A percentile compares a stretch with the other conserved stretches of the same genome.
phyloP scores from a whole-genome alignment of 2,329 filamentous ascomycete genomes.

The Seiridium unicorne region DNA sequence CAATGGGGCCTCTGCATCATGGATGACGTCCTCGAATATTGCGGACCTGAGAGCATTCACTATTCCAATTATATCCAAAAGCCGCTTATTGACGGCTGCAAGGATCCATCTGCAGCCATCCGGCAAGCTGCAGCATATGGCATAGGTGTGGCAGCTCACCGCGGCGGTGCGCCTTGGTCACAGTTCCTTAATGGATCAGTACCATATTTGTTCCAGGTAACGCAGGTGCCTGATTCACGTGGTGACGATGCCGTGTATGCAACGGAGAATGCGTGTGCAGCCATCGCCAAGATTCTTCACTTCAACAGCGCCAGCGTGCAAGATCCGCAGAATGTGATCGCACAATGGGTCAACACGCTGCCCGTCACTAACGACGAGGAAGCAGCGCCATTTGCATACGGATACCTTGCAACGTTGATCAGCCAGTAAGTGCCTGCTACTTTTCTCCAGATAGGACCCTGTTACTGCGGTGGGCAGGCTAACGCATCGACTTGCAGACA shows the following conservation, averaged over 20 bases:
- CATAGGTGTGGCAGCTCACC: constrained; percentile 91
- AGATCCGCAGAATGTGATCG: constrained; percentile 72
- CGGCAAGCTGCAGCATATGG: constrained; percentile 91
- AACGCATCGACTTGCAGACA: constrained; percentile 44
- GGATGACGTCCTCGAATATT: constrained; percentile 97
- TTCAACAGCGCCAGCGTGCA: constrained; percentile 77
- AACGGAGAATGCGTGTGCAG: constrained; percentile 86
- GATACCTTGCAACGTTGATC: constrained; percentile 87
- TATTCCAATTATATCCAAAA: constrained; percentile 85
- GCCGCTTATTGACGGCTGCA: constrained; percentile 82
- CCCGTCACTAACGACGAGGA: constrained; percentile 95
- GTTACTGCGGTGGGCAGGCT: neutral
- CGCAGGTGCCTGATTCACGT: constrained; percentile 76
- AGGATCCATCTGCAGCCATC: constrained; percentile 83
- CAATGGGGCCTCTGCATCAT: constrained; percentile 99
- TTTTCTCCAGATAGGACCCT: neutral
- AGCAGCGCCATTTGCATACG: constrained; percentile 93
- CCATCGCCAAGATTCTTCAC: constrained; percentile 94
- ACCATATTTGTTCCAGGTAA: constrained; percentile 81
- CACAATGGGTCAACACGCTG: constrained; percentile 87
- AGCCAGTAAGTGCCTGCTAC: constrained; percentile 71
- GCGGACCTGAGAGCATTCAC: constrained; percentile 80
- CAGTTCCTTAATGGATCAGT: constrained; percentile 81
- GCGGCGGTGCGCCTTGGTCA: constrained; percentile 83
- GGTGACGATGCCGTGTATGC: constrained; percentile 94